Evolutionary conservation across 306 rosid species (phyloP), one percentile per base, ranked within the genome.

Genomic region (Bauhinia variegata): DNA sequence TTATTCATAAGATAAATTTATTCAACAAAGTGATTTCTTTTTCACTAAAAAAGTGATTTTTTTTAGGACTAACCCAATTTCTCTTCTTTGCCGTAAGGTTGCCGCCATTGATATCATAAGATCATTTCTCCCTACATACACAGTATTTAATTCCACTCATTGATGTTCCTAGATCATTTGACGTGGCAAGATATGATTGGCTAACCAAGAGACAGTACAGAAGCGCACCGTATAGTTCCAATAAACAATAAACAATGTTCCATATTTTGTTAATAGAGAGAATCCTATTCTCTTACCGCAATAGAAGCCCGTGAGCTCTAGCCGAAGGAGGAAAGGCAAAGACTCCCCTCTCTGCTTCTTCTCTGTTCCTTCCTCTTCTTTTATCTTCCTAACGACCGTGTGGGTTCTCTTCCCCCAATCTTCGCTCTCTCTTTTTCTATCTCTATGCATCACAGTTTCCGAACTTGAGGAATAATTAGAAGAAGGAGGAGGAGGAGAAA

Each of bases 111-210:
- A 23, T 23, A n/a, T n/a, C n/a, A n/a, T n/a, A n/a, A n/a, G n/a
- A n/a, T n/a, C n/a, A n/a, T n/a, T n/a, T n/a, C n/a, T 23, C 28
- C 28, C 28, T 23, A 23, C 2, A 23, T 23, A 23, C 28, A 23
- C 1, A 23, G 28, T 23, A 23, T 23, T 2, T 23, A 23, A 23
- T 23, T 23, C 28, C 28, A 23, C 28, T 2, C 1, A 1, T 23
- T 23, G 28, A 23, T 23, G 28, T 23, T 2, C 2, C 28, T 23
- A 23, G 2, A 43, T 41, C 39, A 38, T 16, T 18, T 5, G 12
- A 58, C 60, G 67, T 70, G 75, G 75, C 59, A 58, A 37, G 52
- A 70, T 70, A 59, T 11, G 9, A 70, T 36, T 23, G 53, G 2
- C 28, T 23, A 23, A 23, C 28, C 28, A 23, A 23, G 14, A 31